Evolutionary conservation across 306 rosid species (phyloP).

Genomic region (Clitoria ternatea): DNA sequence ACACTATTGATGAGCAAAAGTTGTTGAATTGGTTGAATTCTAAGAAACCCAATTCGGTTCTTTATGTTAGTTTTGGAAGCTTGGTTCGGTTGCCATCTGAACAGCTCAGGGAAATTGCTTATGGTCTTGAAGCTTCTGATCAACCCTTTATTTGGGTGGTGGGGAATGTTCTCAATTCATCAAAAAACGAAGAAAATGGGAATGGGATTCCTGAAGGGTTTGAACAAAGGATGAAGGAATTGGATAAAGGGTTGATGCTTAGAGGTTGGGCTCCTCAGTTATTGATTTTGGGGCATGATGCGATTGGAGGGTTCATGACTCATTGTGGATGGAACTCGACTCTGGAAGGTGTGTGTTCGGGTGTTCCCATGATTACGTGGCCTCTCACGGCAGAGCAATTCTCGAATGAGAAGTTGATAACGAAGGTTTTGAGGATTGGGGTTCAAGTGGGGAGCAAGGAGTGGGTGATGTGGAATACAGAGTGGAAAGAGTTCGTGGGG

Average conservation of each 20-base stretch:
- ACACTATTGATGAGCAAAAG: slow-evolving; percentile 40
- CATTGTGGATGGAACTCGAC: slow-evolving; percentile 85
- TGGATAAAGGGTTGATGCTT: slow-evolving; percentile 44
- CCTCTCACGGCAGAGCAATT: slow-evolving; percentile 74
- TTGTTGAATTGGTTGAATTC: slow-evolving; percentile 49
- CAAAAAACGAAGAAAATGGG: slow-evolving; percentile 4
- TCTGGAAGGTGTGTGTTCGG: slow-evolving; percentile 47
- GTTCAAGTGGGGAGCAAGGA: slow-evolving; percentile 58
- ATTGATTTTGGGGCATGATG: slow-evolving; percentile 49
- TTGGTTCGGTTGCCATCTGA: slow-evolving; percentile 24
- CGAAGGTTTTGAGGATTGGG: slow-evolving; percentile 45
- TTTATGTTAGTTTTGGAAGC: slow-evolving; percentile 62
- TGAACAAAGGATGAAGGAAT: slow-evolving; percentile 44
- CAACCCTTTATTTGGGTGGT: slow-evolving; percentile 66
- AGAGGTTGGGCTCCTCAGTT: slow-evolving; percentile 76
- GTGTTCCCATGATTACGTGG: slow-evolving; percentile 68
- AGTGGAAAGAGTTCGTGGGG: slow-evolving; percentile 33
- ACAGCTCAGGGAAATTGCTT: slow-evolving; percentile 56
- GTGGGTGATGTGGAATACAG: slow-evolving; percentile 37
- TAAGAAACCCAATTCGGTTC: slow-evolving; percentile 50
- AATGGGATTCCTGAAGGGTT: slow-evolving; percentile 35
- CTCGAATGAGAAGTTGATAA: slow-evolving; percentile 61
- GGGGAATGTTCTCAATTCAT: slow-evolving; percentile 27
- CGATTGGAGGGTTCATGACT: slow-evolving; percentile 62
- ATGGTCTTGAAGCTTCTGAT: slow-evolving; percentile 48